Evolutionary conservation across 1,139 yeast species (phyloP).

Genomic region (Yamadazyma pseudoaaseri): DNA sequence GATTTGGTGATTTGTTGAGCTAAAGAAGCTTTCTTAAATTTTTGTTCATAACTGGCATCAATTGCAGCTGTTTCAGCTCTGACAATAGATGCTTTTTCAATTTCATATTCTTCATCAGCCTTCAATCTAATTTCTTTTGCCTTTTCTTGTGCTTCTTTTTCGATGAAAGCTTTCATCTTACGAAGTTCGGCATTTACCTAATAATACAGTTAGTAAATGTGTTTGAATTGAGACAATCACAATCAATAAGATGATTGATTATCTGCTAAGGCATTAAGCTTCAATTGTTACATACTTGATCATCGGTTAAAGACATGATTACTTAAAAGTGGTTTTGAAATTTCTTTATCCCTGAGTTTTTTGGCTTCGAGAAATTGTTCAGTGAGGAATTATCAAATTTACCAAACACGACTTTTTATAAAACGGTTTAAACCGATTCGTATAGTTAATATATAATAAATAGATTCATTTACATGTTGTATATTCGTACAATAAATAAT

Average conservation of each 20-base stretch:
- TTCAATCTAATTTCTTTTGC: constrained; percentile 93
- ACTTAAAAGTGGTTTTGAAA: constrained; percentile 5
- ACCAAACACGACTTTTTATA: constrained; percentile 1
- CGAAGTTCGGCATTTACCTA: constrained; percentile 93
- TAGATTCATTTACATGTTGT: too few relatives aligned
- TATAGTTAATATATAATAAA: too few relatives aligned
- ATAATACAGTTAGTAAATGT: constrained; percentile 11
- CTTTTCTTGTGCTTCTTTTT: constrained; percentile 98
- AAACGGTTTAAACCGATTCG: constrained; percentile 4
- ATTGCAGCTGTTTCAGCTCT: constrained; percentile 89
- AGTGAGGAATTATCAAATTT: constrained; percentile 1
- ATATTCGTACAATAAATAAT: too few relatives aligned
- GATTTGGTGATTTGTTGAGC: constrained; percentile 96
- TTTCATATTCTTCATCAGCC: constrained; percentile 98
- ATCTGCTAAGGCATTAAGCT: not conserved
- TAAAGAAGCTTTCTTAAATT: constrained; percentile 86
- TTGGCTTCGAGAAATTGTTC: constrained; percentile 1
- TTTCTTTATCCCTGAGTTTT: constrained; percentile 2
- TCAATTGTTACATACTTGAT: constrained; percentile 36
- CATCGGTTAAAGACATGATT: constrained; percentile 46
- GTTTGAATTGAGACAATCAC: not conserved
- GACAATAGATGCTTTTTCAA: constrained; percentile 92
- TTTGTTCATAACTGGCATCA: constrained; percentile 76
- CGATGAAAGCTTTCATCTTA: constrained; percentile 98
- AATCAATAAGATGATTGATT: too few relatives aligned